phyloP scores from a whole-genome alignment of 371 early-diverging fungal genomes.

The Syncephalastrum racemosum region DNA sequence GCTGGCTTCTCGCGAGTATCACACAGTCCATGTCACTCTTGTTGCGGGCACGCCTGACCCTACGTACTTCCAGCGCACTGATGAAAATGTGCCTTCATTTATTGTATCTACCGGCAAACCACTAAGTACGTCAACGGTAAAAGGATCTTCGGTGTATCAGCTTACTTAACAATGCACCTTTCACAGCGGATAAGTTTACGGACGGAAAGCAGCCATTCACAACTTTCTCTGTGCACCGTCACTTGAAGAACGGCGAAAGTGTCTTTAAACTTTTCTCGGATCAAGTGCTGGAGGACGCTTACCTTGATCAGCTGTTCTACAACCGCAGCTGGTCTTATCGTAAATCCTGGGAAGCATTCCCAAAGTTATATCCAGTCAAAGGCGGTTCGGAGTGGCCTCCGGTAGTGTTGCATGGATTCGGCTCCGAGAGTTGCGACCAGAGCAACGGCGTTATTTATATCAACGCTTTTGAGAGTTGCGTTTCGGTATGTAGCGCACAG shows the following conservation, averaged over 20 bases:
- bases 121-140: constrained; percentile 13
- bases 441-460: constrained; percentile 55
- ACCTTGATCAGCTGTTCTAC: constrained; percentile 46
- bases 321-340: constrained; percentile 55
- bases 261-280: constrained; percentile 63
- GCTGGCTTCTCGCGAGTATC: constrained; percentile 35
- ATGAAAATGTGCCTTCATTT: constrained; percentile 44
- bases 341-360: constrained; percentile 72
- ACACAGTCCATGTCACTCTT: constrained; percentile 64
- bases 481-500: constrained; percentile 50
- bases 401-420: constrained; percentile 23
- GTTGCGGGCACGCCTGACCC: constrained; percentile 60
- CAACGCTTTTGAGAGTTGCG: constrained; percentile 59
- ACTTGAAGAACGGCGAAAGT: constrained; percentile 48
- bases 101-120: constrained; percentile 56
- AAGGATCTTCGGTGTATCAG: background rate
- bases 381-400: constrained; percentile 18
- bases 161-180: background rate
- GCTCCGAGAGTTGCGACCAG: constrained; percentile 15
- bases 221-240: constrained; percentile 45
- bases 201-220: constrained; percentile 44
- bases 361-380: constrained; percentile 45
- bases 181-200: constrained; percentile 26
- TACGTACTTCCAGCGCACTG: constrained; percentile 46
- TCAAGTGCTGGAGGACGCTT: constrained; percentile 28